A percentile compares a stretch with the other conserved stretches of the same genome.
Evolutionary conservation across 768 basidiomycete genomes (phyloP).

Genomic region (Suillus subaureus): DNA sequence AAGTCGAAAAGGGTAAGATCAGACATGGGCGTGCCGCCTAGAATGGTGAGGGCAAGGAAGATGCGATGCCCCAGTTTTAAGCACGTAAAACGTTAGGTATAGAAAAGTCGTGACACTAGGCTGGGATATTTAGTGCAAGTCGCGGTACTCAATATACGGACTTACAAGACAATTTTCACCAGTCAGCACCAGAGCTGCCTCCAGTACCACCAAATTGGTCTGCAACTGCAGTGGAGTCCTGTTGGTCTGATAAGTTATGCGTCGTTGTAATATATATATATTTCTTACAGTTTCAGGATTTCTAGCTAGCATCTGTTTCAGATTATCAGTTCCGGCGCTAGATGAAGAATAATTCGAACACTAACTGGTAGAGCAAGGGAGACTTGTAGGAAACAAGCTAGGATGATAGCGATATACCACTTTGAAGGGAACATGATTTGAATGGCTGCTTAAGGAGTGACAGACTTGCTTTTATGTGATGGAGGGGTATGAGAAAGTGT

Average conservation of each 20-base stretch:
- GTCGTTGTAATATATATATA: background rate
- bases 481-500: conserved; percentile 24
- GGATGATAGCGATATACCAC: conserved; percentile 23
- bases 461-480: conserved; percentile 23
- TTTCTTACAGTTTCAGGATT: conserved; percentile 15
- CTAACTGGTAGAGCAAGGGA: conserved; percentile 29
- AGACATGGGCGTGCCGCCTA: background rate
- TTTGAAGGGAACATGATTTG: conserved; percentile 24
- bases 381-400: conserved; percentile 22
- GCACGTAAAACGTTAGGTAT: background rate
- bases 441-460: conserved; percentile 8
- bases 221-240: conserved; percentile 18
- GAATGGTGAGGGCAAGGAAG: background rate
- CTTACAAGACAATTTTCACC: conserved; percentile 18
- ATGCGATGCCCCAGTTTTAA: background rate
- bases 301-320: conserved; percentile 17
- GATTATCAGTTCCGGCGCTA: conserved; percentile 7
- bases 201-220: conserved; percentile 23
- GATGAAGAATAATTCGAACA: background rate
- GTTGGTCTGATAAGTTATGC: conserved; percentile 10
- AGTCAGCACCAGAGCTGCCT: conserved; percentile 24
- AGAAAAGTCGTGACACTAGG: background rate
- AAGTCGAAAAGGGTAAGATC: too few relatives aligned
- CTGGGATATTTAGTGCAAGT: background rate
- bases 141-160: background rate